Evolutionary conservation across 495 filamentous ascomycete genomes (phyloP), one percentile per base, ranked within the genome.

Genomic region (Aspergillus taichungensis): DNA sequence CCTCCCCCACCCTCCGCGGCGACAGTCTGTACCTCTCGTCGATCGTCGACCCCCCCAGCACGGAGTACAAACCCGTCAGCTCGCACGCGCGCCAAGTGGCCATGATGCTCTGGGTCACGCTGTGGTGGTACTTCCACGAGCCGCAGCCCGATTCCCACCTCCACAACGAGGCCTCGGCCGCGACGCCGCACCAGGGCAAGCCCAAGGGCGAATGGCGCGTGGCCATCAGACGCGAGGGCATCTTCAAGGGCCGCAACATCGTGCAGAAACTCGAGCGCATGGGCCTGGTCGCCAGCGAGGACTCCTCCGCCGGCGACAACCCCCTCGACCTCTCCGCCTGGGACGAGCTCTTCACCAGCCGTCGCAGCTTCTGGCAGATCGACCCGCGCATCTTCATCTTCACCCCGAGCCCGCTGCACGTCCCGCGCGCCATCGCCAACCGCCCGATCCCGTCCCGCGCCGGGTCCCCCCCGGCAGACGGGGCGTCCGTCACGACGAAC

Each of bases 81-180:
- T 94, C 88, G 37, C 87, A 85, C 0, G 89, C 88, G 0, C 71
- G 89, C 30, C 85, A 89, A 64, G 83, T 94, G 46, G 90, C 90
- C 46, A 85, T 94, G 86, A 91, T 95, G 87, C 77, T 97, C 6
- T 98, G 91, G 88, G 79, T 87, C 27, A 89, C 87, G 1, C 66
- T 97, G 30, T 94, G 84, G 64, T 97, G 94, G 94, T 98, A 97
- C 67, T 98, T 97, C 60, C 89, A 96, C 47, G 67, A 76, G 54
- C 61, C 66, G 0, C 56, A 69, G 34, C 74, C 74, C 1, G 67
- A 75, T 34, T 56, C 63, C 9, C 75, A 73, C 34, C 43, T 91
- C 14, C 71, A 68, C 9, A 86, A 75, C 8, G 70, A 75, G n/a
- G 72, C 75, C 3, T 85, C 79, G 11, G 74, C 72, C 47, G 50